These are phyloP conservation scores for Boletus bicolor DNA, from an alignment of 768 basidiomycete genomes.

Conservation along the genomic window DNA sequence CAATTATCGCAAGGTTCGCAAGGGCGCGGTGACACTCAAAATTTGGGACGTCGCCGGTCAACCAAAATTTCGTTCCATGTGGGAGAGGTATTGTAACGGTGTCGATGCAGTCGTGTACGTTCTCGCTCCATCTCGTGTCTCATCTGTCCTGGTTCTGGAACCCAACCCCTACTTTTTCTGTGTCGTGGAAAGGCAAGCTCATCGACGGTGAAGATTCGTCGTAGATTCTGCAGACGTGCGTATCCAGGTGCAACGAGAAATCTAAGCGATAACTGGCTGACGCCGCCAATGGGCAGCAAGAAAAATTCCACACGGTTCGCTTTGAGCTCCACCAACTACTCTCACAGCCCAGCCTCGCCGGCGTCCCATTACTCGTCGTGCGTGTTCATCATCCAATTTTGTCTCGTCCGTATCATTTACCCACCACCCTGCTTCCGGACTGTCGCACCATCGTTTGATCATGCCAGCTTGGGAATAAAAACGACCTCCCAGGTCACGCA, in stretches of 20 bases:
- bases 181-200: conserved; percentile 12
- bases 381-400: conserved; percentile 26
- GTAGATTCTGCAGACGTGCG: conserved; percentile 87
- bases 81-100: conserved; percentile 91
- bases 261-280: conserved; percentile 1
- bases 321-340: conserved; percentile 84
- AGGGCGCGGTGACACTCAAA: conserved; percentile 88
- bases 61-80: conserved; percentile 92
- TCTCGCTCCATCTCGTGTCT: not conserved
- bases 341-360: conserved; percentile 56
- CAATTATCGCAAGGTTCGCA: conserved; percentile 83
- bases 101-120: conserved; percentile 89
- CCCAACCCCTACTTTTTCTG: not conserved
- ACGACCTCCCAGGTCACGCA: conserved; percentile 75
- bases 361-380: conserved; percentile 82
- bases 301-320: conserved; percentile 77
- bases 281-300: conserved; percentile 43
- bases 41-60: conserved; percentile 97
- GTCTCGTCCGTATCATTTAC: not conserved
- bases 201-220: conserved; percentile 64
- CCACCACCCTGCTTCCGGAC: not conserved
- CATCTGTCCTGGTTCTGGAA: not conserved
- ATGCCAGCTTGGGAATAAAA: conserved; percentile 85
- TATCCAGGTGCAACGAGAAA: conserved; percentile 6
- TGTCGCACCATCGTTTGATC: not conserved